phyloP scores from a whole-genome alignment of 192 early-diverging fungal species.

The Coemansia sp. region DNA sequence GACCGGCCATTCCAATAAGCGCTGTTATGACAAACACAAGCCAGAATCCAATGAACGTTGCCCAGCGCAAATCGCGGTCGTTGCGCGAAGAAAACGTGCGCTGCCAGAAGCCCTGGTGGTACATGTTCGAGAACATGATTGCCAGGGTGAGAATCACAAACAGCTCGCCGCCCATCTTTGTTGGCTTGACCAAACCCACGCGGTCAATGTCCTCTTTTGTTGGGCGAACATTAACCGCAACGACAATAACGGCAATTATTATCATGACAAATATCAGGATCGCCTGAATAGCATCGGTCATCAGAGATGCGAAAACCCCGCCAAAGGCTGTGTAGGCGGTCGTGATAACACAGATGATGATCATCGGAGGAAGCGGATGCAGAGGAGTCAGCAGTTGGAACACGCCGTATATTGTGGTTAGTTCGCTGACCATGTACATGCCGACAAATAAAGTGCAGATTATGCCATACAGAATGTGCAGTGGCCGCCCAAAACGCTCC shows the following conservation, averaged over 20 bases:
- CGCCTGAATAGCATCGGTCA: conserved; percentile 66
- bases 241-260: conserved; percentile 55
- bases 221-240: conserved; percentile 59
- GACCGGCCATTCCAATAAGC: conserved; percentile 63
- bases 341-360: conserved; percentile 63
- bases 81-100: conserved; percentile 69
- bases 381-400: conserved; percentile 59
- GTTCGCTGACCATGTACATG: conserved; percentile 66
- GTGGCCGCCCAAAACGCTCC: conserved; percentile 62
- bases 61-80: conserved; percentile 60
- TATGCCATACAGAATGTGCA: conserved; percentile 60
- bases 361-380: conserved; percentile 58
- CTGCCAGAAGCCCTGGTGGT: conserved; percentile 75
- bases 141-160: conserved; percentile 65
- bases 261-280: conserved; percentile 59
- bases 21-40: conserved; percentile 59
- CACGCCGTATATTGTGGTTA: conserved; percentile 65
- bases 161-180: conserved; percentile 67
- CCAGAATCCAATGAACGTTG: conserved; percentile 59
- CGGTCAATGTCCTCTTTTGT: conserved; percentile 54
- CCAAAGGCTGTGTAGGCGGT: conserved; percentile 71
- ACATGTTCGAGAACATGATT: conserved; percentile 63
- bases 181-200: conserved; percentile 58
- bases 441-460: conserved; percentile 64
- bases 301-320: conserved; percentile 66